phyloP scores from a whole-genome alignment of 2,329 filamentous ascomycete species.

The Myrmaecium sp. region DNA sequence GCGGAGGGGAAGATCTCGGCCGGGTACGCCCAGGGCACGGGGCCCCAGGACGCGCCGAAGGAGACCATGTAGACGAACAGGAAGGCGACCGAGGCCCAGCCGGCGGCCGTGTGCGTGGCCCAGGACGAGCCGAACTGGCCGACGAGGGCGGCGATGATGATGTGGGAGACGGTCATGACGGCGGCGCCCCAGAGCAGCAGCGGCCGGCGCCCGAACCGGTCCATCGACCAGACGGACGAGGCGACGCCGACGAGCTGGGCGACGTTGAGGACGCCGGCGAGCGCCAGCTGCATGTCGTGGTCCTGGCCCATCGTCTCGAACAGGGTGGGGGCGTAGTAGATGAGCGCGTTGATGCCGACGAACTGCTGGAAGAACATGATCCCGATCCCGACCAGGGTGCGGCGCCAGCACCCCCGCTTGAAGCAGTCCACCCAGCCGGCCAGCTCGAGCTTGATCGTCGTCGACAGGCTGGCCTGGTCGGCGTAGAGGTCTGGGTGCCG shows the following conservation, averaged over 20 bases:
- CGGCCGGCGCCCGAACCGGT: constrained; percentile 23
- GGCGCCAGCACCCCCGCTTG: constrained; percentile 25
- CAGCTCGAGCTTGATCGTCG: constrained; percentile 27
- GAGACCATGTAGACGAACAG: constrained; percentile 45
- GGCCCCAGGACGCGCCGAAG: constrained; percentile 44
- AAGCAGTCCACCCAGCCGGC: constrained; percentile 32
- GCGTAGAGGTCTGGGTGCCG: constrained; percentile 19
- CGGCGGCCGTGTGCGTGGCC: constrained; percentile 32
- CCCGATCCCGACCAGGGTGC: constrained; percentile 23
- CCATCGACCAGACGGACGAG: constrained; percentile 27
- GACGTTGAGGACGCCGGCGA: constrained; percentile 24
- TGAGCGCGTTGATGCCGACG: constrained; percentile 27
- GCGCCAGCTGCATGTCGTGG: constrained; percentile 20
- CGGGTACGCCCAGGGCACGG: constrained; percentile 31
- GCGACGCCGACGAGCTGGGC: constrained; percentile 25
- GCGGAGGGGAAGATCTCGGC: constrained; percentile 48
- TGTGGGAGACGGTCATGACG: constrained; percentile 30
- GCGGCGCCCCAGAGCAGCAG: constrained; percentile 26
- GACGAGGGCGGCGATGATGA: constrained; percentile 36
- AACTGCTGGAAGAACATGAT: constrained; percentile 30
- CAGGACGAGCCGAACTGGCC: constrained; percentile 35
- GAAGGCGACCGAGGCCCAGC: constrained; percentile 40
- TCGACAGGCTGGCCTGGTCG: constrained; percentile 11
- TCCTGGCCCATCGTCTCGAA: constrained; percentile 25
- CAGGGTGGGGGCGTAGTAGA: constrained; percentile 31